These are phyloP conservation scores for Penicillium verhagenii DNA, from an alignment of 495 filamentous ascomycete species.

Conservation along the genomic window DNA sequence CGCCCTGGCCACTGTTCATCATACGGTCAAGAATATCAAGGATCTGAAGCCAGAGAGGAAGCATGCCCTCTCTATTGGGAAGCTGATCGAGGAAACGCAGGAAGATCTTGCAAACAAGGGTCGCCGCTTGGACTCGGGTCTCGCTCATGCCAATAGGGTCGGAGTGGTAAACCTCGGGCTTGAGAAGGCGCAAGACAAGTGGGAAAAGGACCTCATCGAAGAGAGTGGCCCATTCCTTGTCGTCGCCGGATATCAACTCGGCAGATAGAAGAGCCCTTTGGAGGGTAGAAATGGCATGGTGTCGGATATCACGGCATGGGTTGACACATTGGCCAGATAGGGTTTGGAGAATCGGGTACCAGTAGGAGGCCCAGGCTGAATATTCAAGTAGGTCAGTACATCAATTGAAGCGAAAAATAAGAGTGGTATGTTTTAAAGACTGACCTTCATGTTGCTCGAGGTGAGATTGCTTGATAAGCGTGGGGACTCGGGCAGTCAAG, in stretches of 20 bases:
- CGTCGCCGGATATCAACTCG: conserved; percentile 70
- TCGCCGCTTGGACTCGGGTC: conserved; percentile 89
- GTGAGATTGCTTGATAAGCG: conserved; percentile 87
- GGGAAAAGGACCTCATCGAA: conserved; percentile 95
- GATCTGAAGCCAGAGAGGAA: conserved; percentile 89
- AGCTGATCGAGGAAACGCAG: conserved; percentile 87
- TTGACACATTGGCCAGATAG: conserved; percentile 90
- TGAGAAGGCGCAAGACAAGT: conserved; percentile 82
- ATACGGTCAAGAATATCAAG: conserved; percentile 93
- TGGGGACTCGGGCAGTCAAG: conserved; percentile 75
- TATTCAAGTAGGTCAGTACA: conserved; percentile 14
- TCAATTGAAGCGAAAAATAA: background rate
- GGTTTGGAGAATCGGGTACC: conserved; percentile 90
- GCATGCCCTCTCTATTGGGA: conserved; percentile 84
- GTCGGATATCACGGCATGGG: conserved; percentile 89
- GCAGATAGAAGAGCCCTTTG: conserved; percentile 82
- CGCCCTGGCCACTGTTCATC: conserved; percentile 94
- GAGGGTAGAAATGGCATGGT: conserved; percentile 81
- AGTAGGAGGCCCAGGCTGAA: conserved; percentile 93
- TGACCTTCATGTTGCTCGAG: conserved; percentile 81
- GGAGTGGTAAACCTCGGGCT: conserved; percentile 92
- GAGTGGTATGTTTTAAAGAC: conserved; percentile 7
- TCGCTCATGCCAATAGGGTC: conserved; percentile 94
- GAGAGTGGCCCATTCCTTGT: conserved; percentile 91
- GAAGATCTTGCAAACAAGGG: conserved; percentile 90